Evolutionary conservation across 805 yeast genomes (phyloP).

Genomic region (Metschnikowia santaceciliae): DNA sequence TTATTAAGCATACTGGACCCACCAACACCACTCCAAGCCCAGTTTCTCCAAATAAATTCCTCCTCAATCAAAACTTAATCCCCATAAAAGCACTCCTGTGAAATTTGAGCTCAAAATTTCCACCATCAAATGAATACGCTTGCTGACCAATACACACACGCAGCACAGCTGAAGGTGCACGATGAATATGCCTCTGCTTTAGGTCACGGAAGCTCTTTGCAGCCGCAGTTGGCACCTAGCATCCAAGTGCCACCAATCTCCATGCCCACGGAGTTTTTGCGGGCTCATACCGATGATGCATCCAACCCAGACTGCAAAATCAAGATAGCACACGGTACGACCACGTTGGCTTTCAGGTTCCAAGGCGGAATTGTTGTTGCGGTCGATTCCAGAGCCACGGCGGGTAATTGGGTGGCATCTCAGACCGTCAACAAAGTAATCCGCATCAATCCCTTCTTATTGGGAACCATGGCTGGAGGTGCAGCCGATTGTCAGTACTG

Average conservation of each 20-base stretch:
- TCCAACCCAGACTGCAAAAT: slow-evolving; percentile 90
- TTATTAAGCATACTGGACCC: background rate
- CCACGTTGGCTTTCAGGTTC: slow-evolving; percentile 93
- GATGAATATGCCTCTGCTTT: slow-evolving; percentile 29
- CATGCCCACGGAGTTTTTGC: slow-evolving; percentile 83
- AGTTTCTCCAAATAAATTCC: background rate
- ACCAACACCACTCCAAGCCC: background rate
- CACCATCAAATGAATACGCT: slow-evolving; percentile 33
- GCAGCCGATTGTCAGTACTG: slow-evolving; percentile 99
- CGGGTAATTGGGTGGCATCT: slow-evolving; percentile 97
- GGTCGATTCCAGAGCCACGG: slow-evolving; percentile 97
- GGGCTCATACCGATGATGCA: slow-evolving; percentile 98
- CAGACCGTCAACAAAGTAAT: slow-evolving; percentile 97
- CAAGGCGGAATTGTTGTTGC: slow-evolving; percentile 95
- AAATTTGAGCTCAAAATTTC: background rate
- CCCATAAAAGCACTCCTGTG: background rate
- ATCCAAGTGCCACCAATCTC: slow-evolving; percentile 78
- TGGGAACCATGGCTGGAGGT: slow-evolving; percentile 99
- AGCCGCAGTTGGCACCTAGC: slow-evolving; percentile 50
- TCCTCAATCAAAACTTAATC: background rate
- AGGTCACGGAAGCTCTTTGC: slow-evolving; percentile 14
- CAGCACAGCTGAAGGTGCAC: slow-evolving; percentile 24
- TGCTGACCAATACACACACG: slow-evolving; percentile 34
- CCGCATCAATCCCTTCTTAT: slow-evolving; percentile 88
- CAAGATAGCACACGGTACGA: slow-evolving; percentile 98